Conservation (phyloP, 805 yeast species). For the Pichia occidentalis region DNA sequence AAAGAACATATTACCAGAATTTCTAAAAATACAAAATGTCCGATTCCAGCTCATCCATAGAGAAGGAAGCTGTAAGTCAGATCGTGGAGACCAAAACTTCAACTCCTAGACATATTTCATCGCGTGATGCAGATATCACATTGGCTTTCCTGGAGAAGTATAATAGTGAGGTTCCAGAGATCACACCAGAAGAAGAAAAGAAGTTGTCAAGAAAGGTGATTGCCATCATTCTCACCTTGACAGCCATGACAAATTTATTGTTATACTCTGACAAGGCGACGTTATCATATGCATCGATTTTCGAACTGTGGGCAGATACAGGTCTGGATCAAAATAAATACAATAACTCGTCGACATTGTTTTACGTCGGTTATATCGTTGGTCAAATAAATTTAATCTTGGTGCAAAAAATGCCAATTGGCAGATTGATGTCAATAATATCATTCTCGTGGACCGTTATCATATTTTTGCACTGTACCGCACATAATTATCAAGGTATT, state of each 20-base stretch:
- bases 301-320: conserved; percentile 42
- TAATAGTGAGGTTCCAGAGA: conserved; percentile 18
- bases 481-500: conserved; percentile 40
- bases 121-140: conserved; percentile 27
- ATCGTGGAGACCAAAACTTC: too few relatives aligned
- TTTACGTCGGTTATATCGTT: conserved; percentile 44
- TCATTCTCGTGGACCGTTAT: conserved; percentile 40
- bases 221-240: conserved; percentile 22
- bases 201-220: conserved; percentile 17
- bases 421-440: conserved; percentile 32
- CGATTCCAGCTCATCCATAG: neutral
- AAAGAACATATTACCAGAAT: too few relatives aligned
- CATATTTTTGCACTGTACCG: conserved; percentile 41
- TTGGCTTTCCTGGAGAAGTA: conserved; percentile 21
- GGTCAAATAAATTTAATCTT: conserved; percentile 40
- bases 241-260: conserved; percentile 21
- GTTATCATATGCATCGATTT: conserved; percentile 34
- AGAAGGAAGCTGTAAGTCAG: neutral
- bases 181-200: conserved; percentile 19
- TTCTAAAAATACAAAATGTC: neutral
- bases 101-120: conserved; percentile 5
- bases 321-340: conserved; percentile 37
- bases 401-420: conserved; percentile 39
- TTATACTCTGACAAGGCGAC: conserved; percentile 39
- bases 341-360: conserved; percentile 45